Base-by-base conservation (phyloP, 2,329 filamentous ascomycete genomes). In the Paracoccidioides lutzii region DNA sequence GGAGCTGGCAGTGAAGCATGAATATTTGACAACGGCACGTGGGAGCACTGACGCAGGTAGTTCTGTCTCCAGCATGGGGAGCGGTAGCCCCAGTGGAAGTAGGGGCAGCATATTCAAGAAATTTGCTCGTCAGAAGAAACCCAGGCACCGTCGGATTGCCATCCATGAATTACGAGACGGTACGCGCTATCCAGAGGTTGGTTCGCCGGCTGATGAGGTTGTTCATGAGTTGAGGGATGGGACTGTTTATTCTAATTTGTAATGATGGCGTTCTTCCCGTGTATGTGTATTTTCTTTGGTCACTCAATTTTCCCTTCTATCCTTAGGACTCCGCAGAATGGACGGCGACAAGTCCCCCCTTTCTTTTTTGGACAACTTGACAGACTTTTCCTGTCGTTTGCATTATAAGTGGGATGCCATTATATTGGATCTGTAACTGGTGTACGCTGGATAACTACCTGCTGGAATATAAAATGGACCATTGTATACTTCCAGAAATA, bases 191-290 rank as follows among this genome's bases (percentile, higher is more conserved):
- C 66, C 69, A 0, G 71, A 73, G 58, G 65, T 69, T 53, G 71
- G 70, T 5, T 72, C 70, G 15, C 66, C 69, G 8, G 64, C 65
- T 30, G 60, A 61, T 37, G 69, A 69, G 40, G 69, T 66, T 57
- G 73, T 74, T 48, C 71, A 74, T 60, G 70, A 73, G 49, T 58
- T 73, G 32, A 63, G 71, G 12, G 71, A 73, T 61, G 71, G 71
- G 9, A 74, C 71, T 3, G 64, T 73, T 14, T 74, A 74, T 63
- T 68, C 70, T 7, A 69, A 73, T 64, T 59, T 66, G 35, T 72
- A 59, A 70, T 53, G 4, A 8, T n/a, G 5, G n/a, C 3, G 8
- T 32, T 53, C 10, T 28, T 22, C 22, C 4, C 37, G 10, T 45
- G 37, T 45, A 22, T 30, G 5, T 46, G 12, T 45, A 14, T 38